Percentiles rank a stretch among this genome's conserved stretches.
These are phyloP conservation scores for Rhodosorus marinus DNA, from an alignment of 23 red algal species.

Conservation along the genomic window DNA sequence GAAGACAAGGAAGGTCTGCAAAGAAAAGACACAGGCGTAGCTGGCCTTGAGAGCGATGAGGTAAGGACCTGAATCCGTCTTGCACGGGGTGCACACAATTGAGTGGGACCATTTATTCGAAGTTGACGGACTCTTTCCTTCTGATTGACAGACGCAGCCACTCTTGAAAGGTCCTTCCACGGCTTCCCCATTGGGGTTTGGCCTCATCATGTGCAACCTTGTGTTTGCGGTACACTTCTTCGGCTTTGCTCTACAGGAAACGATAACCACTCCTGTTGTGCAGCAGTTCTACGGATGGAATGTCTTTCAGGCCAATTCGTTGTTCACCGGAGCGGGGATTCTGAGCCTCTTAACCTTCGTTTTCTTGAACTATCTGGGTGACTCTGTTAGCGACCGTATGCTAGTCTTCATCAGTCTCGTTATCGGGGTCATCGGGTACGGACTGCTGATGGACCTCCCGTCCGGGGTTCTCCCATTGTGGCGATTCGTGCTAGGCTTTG, in stretches of 20 bases:
- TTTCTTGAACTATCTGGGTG: neutral
- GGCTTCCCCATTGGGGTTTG: no score
- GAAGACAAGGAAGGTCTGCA: no score
- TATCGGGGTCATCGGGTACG: neutral
- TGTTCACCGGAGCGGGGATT: neutral
- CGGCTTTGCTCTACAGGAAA: slow-evolving; percentile 52
- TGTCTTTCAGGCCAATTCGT: neutral
- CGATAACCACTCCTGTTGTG: slow-evolving; percentile 31
- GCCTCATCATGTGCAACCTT: slow-evolving; percentile 11
- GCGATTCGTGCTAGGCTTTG: slow-evolving; percentile 9
- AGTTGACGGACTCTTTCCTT: neutral
- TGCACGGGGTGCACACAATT: no score
- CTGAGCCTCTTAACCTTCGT: slow-evolving; percentile 2
- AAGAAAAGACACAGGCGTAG: no score
- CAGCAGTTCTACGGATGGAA: slow-evolving; percentile 15
- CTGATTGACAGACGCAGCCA: neutral
- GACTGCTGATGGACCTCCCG: neutral
- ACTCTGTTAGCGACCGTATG: neutral
- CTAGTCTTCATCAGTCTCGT: neutral
- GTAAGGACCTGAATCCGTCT: no score
- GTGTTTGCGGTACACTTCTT: slow-evolving; percentile 40
- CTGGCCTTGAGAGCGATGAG: no score
- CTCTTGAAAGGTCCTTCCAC: no score
- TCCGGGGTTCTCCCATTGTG: neutral
- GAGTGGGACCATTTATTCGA: neutral